Percentiles rank a stretch among this genome's conserved stretches.
These are phyloP conservation scores for Alternaria alternata DNA, from an alignment of 2,329 filamentous ascomycete species.

Conservation along the genomic window DNA sequence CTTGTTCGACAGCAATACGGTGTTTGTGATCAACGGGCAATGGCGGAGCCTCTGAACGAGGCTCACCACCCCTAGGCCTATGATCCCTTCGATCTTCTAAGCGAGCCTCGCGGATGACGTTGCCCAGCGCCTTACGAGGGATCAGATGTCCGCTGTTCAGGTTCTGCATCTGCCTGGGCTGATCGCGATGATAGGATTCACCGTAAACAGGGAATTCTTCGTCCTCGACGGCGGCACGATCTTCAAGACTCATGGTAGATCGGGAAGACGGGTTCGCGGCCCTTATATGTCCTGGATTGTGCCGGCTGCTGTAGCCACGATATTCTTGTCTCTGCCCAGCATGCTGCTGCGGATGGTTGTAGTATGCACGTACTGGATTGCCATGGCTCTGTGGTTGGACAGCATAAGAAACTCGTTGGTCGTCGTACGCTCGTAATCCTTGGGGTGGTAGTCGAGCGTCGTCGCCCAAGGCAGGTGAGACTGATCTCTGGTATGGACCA, in stretches of 20 bases:
- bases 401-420: slow-evolving; percentile 14
- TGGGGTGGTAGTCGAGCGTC: slow-evolving; percentile 29
- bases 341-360: slow-evolving; percentile 1
- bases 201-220: background rate
- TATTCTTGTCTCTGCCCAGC: slow-evolving; percentile 6
- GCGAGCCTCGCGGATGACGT: background rate
- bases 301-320: slow-evolving; percentile 1
- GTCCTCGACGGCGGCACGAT: slow-evolving; percentile 12
- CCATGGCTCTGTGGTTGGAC: slow-evolving; percentile 6
- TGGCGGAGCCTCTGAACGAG: slow-evolving; percentile 30
- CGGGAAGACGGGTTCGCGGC: slow-evolving; percentile 35
- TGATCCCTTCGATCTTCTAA: slow-evolving; percentile 1
- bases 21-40: slow-evolving; percentile 33
- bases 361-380: background rate
- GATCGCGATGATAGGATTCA: background rate
- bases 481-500: slow-evolving; percentile 53
- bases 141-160: slow-evolving; percentile 18
- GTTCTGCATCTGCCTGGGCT: slow-evolving; percentile 14
- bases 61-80: slow-evolving; percentile 4
- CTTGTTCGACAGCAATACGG: slow-evolving; percentile 30
- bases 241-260: slow-evolving; percentile 28
- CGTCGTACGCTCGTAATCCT: slow-evolving; percentile 25
- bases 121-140: slow-evolving; percentile 10
- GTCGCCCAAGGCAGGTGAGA: slow-evolving; percentile 57
- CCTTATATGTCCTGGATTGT: slow-evolving; percentile 29